Evolutionary conservation across 768 basidiomycete species (phyloP).

Genomic region (Serendipita sp.): DNA sequence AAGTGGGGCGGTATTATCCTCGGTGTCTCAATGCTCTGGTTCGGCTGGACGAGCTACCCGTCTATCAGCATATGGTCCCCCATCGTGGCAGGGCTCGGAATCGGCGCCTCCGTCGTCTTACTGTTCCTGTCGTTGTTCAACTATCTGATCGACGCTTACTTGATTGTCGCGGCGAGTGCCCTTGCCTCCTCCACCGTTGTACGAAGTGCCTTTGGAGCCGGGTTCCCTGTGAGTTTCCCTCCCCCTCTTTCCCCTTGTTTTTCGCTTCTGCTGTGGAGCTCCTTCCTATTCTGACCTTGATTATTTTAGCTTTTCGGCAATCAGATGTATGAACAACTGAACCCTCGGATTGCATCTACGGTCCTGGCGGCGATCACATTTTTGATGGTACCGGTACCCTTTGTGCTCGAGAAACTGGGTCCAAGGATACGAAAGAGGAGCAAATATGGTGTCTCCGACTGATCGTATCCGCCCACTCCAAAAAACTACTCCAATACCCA

Average conservation of each 20-base stretch:
- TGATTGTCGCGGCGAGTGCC: slow-evolving; percentile 24
- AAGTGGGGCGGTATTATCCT: slow-evolving; percentile 19
- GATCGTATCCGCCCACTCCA: neutral
- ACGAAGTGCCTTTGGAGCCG: slow-evolving; percentile 12
- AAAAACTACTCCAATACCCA: too few species aligned
- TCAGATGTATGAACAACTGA: slow-evolving; percentile 23
- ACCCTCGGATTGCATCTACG: slow-evolving; percentile 23
- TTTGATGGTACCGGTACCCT: slow-evolving; percentile 16
- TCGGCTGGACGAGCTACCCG: slow-evolving; percentile 24
- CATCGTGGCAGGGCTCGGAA: slow-evolving; percentile 10
- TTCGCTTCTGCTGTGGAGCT: neutral
- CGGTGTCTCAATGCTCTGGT: slow-evolving; percentile 24
- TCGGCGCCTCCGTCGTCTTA: slow-evolving; percentile 8
- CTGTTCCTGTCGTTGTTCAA: slow-evolving; percentile 18
- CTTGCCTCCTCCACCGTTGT: slow-evolving; percentile 20
- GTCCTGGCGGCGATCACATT: slow-evolving; percentile 21
- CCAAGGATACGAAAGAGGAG: slow-evolving; percentile 6
- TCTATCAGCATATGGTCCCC: slow-evolving; percentile 11
- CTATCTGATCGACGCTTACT: slow-evolving; percentile 24
- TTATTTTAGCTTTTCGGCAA: slow-evolving; percentile 19
- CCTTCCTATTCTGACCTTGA: neutral
- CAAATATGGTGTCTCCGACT: slow-evolving; percentile 8
- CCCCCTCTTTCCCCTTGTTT: neutral
- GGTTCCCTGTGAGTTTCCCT: slow-evolving; percentile 11
- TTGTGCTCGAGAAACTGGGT: slow-evolving; percentile 11